Conservation (phyloP, 495 filamentous ascomycete genomes). For the Darksidea phi region DNA sequence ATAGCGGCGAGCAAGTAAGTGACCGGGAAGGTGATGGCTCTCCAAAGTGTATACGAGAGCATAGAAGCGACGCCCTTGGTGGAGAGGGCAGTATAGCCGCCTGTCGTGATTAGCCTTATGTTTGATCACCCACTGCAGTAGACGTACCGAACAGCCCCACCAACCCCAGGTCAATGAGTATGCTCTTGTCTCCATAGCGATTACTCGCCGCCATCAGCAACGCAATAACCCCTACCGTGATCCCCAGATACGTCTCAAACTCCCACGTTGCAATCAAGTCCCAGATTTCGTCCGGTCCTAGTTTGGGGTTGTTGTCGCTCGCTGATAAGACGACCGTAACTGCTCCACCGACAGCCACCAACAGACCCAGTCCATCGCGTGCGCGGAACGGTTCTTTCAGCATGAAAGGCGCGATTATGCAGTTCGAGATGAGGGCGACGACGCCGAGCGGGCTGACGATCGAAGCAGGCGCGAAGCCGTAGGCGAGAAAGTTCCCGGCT, state of each 20-base stretch:
- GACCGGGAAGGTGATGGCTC: conserved; percentile 83
- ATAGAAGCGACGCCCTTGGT: conserved; percentile 96
- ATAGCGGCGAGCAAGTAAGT: conserved; percentile 79
- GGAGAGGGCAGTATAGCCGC: conserved; percentile 90
- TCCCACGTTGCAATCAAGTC: conserved; percentile 82
- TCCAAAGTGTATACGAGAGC: conserved; percentile 82
- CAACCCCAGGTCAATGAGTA: conserved; percentile 88
- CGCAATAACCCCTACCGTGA: conserved; percentile 70
- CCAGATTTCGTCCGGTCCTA: conserved; percentile 89
- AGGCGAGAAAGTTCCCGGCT: conserved; percentile 93
- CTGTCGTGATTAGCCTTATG: conserved; percentile 44
- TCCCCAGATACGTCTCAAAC: conserved; percentile 83
- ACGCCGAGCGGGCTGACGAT: conserved; percentile 97
- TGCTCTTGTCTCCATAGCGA: conserved; percentile 75
- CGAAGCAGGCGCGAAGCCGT: conserved; percentile 96
- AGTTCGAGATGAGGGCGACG: conserved; percentile 92
- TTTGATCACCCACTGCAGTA: conserved; percentile 40
- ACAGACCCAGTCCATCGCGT: conserved; percentile 84
- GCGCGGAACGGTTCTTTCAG: conserved; percentile 83
- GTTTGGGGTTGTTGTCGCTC: conserved; percentile 81
- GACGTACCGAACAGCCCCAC: conserved; percentile 85
- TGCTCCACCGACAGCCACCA: conserved; percentile 81
- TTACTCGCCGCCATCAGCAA: conserved; percentile 77
- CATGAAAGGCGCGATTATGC: conserved; percentile 88
- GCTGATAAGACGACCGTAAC: conserved; percentile 92